Evolutionary conservation across 768 basidiomycete species (phyloP).

Genomic region (Mycena belliarum): DNA sequence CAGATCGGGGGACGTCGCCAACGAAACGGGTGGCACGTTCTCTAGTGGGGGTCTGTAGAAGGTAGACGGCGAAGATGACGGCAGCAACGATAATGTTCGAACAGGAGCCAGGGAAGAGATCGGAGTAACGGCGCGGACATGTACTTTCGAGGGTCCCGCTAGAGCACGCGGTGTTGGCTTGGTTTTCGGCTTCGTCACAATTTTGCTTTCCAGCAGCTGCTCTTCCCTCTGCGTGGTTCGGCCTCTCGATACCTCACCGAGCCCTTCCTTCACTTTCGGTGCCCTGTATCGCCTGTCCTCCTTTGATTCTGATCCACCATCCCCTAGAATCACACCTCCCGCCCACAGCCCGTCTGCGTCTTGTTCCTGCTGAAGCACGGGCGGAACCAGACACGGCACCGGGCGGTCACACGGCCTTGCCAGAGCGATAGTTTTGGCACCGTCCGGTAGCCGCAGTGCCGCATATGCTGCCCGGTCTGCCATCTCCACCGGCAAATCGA

Average conservation of each 20-base stretch:
- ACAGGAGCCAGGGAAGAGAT: too few relatives aligned
- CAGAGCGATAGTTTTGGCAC: too few relatives aligned
- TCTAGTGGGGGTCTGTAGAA: too few relatives aligned
- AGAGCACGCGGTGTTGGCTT: not conserved
- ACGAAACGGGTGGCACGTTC: too few relatives aligned
- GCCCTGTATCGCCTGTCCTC: not conserved
- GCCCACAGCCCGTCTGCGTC: not conserved
- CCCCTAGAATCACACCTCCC: not conserved
- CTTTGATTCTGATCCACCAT: not conserved
- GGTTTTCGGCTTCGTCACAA: not conserved
- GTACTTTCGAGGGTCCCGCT: not conserved
- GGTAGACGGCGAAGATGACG: too few relatives aligned
- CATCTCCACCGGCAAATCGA: not conserved
- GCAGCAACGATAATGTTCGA: too few relatives aligned
- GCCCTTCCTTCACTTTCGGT: not conserved
- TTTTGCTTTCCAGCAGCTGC: not conserved
- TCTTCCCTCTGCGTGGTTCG: not conserved
- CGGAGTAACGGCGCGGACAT: not conserved
- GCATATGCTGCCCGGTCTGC: slow-evolving; percentile 1
- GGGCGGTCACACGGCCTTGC: too few relatives aligned
- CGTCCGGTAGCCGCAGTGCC: not conserved
- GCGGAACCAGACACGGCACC: not conserved
- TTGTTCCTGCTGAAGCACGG: not conserved
- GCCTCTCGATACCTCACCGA: not conserved
- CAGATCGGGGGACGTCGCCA: not conserved